A percentile compares a stretch with the other conserved stretches of the same genome.
Evolutionary conservation across 192 early-diverging fungal species (phyloP).

Genomic region (Coemansia guatemalensis): DNA sequence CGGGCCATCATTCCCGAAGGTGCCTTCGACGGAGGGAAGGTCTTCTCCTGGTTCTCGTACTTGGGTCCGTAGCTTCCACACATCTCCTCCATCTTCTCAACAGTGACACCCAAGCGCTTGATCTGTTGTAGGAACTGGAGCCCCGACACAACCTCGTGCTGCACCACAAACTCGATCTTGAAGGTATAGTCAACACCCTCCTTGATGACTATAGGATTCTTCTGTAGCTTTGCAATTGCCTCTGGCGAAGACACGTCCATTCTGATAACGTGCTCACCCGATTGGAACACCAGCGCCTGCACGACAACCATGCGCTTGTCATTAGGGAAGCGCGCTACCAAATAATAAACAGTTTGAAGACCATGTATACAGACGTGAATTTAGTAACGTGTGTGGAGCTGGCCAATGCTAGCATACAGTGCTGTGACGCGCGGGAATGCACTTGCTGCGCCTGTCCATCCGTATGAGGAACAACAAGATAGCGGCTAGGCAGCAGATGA

Average conservation of each 20-base stretch:
- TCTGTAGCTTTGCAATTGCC: constrained; percentile 68
- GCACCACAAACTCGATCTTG: constrained; percentile 91
- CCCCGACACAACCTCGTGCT: constrained; percentile 93
- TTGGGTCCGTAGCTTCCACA: constrained; percentile 93
- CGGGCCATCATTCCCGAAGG: constrained; percentile 90
- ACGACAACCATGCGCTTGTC: constrained; percentile 63
- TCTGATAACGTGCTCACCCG: constrained; percentile 19
- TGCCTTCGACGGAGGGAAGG: constrained; percentile 82
- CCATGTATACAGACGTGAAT: not conserved
- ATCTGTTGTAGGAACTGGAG: constrained; percentile 93
- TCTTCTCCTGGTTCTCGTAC: constrained; percentile 73
- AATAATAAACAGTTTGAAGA: constrained; percentile 1
- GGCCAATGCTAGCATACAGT: not conserved
- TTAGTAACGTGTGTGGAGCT: not conserved
- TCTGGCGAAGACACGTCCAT: constrained; percentile 57
- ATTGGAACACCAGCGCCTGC: constrained; percentile 40
- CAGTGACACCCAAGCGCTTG: constrained; percentile 80
- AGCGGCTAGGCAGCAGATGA: not conserved
- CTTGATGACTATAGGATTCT: constrained; percentile 85
- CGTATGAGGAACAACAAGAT: no score
- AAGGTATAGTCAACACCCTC: constrained; percentile 92
- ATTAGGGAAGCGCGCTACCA: constrained; percentile 49
- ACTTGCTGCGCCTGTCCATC: no score
- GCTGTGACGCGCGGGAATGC: not conserved
- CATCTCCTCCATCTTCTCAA: constrained; percentile 96